Evolutionary conservation across 768 basidiomycete genomes (phyloP).

Genomic region (Kwoniella dejecticola): DNA sequence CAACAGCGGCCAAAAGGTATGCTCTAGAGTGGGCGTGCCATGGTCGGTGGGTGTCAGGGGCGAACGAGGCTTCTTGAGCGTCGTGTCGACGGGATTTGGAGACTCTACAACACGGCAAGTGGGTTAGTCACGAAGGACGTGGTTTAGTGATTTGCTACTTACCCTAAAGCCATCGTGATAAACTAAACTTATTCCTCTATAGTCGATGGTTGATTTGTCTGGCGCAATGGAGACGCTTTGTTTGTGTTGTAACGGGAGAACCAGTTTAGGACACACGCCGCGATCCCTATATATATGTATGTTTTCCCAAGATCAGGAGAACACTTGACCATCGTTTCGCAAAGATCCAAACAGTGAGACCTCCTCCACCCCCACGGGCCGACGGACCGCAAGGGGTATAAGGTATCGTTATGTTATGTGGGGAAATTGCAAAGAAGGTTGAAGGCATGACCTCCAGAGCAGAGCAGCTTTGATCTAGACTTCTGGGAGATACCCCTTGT

Average conservation of each 20-base stretch:
- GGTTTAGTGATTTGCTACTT: neutral
- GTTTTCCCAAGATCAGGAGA: neutral
- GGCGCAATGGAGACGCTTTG: too few relatives aligned
- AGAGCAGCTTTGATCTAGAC: too few relatives aligned
- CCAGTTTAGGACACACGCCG: too few relatives aligned
- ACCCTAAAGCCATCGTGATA: neutral
- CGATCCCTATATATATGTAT: neutral
- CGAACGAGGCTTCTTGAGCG: slow-evolving; percentile 14
- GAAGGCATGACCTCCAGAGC: too few relatives aligned
- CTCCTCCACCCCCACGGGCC: slow-evolving; percentile 18
- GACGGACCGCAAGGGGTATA: slow-evolving; percentile 16
- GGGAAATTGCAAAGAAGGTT: neutral
- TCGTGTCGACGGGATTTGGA: slow-evolving; percentile 14
- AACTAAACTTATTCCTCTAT: too few relatives aligned
- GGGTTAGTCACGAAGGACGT: neutral
- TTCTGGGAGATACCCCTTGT: neutral
- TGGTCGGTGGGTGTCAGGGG: slow-evolving; percentile 21
- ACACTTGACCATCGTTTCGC: neutral
- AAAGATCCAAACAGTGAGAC: neutral
- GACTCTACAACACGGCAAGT: neutral
- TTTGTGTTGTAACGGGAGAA: too few relatives aligned
- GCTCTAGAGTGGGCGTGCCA: slow-evolving; percentile 43
- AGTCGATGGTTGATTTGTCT: too few relatives aligned
- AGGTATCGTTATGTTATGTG: neutral
- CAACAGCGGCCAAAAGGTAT: slow-evolving; percentile 36